Evolutionary conservation across 192 early-diverging fungal genomes (phyloP), one percentile per base, ranked within the genome.

Genomic region (Allomyces macrogynus): DNA sequence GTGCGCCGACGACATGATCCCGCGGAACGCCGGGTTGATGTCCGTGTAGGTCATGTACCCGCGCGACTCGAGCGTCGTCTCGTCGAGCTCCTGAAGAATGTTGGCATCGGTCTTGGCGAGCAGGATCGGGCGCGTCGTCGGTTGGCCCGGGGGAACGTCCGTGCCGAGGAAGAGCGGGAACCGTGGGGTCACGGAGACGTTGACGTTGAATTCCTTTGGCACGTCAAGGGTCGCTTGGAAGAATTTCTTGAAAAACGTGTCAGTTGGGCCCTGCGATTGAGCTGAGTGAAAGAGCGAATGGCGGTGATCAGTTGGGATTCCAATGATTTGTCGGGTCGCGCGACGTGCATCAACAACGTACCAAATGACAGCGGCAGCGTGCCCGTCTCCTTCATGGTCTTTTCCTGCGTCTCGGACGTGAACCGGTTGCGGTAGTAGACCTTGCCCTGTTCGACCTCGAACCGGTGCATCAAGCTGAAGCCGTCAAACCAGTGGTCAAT

Each of bases 1-100:
- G 67, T 90, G 86, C 32, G 89, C 83, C 27, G 81, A 78, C 23
- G 84, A 76, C 57, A 80, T 76, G 61, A 76, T 72, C 9, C 87
- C 87, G 66, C 74, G 78, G 66, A 89, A 85, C 22, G 70, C 70
- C 12, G 77, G 66, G 70, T 89, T 87, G 63, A 87, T 71, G 42
- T 81, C 78, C 32, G 64, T 65, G 62, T 71, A 76, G 0, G 67
- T 67, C 62, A 74, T 68, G 25, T 73, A 24, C 25, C 66, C 54
- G 24, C 63, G 23, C 24, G 74, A 72, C 32, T 74, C 73, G 27
- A 78, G 68, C 0, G 77, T 78, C 22, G 71, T 64, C 9, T 75
- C 75, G 61, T 78, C 74, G 18, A 78, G 44, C 54, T 70, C 66
- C 63, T 76, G 71, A 1, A 78, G 5, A 0, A 66, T 66, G 61